Evolutionary conservation across 2,329 filamentous ascomycete species (phyloP).

Genomic region (Fusarium nelsonii): DNA sequence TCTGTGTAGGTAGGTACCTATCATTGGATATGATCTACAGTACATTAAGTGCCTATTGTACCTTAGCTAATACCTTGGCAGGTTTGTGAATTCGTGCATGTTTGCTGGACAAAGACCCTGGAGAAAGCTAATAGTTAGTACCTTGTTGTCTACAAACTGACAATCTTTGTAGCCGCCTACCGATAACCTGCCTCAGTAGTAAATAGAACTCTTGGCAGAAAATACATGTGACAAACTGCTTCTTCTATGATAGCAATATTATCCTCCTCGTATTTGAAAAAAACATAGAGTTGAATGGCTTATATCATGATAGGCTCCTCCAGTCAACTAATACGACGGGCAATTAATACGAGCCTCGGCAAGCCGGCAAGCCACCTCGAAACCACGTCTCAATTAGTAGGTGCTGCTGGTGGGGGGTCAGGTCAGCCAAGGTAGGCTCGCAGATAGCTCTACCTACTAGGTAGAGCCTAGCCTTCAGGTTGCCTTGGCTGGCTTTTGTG

Average conservation of each 20-base stretch:
- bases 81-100: background rate
- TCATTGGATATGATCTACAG: background rate
- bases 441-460: background rate
- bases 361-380: constrained; percentile 18
- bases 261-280: background rate
- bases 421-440: constrained; percentile 1
- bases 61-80: background rate
- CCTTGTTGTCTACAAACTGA: background rate
- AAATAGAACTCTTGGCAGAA: background rate
- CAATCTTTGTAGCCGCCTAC: no score
- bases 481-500: background rate
- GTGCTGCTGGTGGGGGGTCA: background rate
- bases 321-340: background rate
- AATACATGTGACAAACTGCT: background rate
- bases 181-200: background rate
- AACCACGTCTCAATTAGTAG: background rate
- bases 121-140: background rate
- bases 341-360: constrained; percentile 26
- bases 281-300: background rate
- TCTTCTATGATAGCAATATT: background rate
- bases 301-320: background rate
- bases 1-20: background rate
- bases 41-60: background rate
- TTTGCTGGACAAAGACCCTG: background rate
- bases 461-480: constrained; percentile 3